Base-by-base conservation (phyloP, 2,329 filamentous ascomycete species). In the Aspergillus tubingensis region DNA sequence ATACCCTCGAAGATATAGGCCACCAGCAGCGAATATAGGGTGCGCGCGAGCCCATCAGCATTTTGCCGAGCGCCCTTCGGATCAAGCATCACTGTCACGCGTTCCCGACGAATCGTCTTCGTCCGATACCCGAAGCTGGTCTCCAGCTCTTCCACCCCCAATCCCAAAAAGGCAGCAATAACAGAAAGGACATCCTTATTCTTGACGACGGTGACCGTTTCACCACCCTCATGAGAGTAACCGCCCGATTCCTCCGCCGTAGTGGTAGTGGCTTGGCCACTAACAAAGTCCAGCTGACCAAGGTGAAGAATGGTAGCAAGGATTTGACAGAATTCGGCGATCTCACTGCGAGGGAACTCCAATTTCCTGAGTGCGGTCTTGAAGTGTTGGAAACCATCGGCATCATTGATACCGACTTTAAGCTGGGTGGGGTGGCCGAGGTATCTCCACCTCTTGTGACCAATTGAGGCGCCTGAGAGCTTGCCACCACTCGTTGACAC, bases 21-120 rank as follows among this genome's bases (percentile, higher is more conserved):
- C 13, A 98, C 94, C 6, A 99, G 83, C 8, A 99, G 86, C 5
- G 93, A 94, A 79, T 99, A 99, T 0, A 99, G 81, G 0, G 94
- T 97, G 54, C 94, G 86, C 4, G 95, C 93, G 52, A 99, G 85
- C 76, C 98, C 95, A 72, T 98, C 93, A 15, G 95, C 95, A 68
- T 97, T 97, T 41, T 87, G 89, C 54, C 92, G 89, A 49, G 95
- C 95, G 41, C 95, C 95, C 59, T 87, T 88, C 6, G 94, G 91
- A 72, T 99, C 95, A 36, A 99, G 85, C 93, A 99, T 96, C 66
- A 99, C 91, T 0, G 95, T 99, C n/a, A 99, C 95, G 57, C 95
- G 89, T 81, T 99, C 95, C 65, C 92, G 90, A 72, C 96, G 91
- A 59, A 99, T 89, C 68, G 95, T 97, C 82, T 96, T 97, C 19